These are phyloP conservation scores for Simplicillium aogashimaense DNA, from an alignment of 2,329 filamentous ascomycete genomes.

Conservation along the genomic window DNA sequence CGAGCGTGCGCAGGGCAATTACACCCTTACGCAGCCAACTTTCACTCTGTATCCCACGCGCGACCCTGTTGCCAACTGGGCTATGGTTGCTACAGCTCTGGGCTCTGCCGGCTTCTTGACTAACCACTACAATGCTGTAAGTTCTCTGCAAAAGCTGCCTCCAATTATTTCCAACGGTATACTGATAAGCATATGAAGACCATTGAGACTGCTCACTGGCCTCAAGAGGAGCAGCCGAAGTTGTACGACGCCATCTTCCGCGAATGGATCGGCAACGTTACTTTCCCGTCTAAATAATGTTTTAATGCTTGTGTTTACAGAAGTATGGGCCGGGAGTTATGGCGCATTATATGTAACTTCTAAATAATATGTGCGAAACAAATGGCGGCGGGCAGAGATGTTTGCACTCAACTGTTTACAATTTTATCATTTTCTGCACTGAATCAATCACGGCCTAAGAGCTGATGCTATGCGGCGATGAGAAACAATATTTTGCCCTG, in stretches of 20 bases:
- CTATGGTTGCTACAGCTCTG: constrained; percentile 1
- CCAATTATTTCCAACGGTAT: neutral
- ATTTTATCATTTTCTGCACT: too few relatives aligned
- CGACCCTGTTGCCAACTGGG: constrained; percentile 5
- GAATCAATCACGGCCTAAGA: too few relatives aligned
- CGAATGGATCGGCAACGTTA: constrained; percentile 5
- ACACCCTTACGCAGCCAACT: constrained; percentile 2
- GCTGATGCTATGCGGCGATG: too few relatives aligned
- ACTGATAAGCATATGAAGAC: constrained; percentile 1
- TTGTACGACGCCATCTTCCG: constrained; percentile 5
- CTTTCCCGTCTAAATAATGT: constrained; percentile 2
- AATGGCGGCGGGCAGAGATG: too few relatives aligned
- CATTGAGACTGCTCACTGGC: constrained; percentile 5
- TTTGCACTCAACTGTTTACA: too few relatives aligned
- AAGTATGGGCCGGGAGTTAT: too few relatives aligned
- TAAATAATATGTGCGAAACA: too few relatives aligned
- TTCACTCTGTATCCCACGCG: constrained; percentile 4
- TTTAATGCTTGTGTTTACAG: neutral
- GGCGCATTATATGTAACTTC: too few relatives aligned
- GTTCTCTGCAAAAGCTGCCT: neutral
- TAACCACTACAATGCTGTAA: constrained; percentile 4
- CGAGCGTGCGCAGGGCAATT: constrained; percentile 6
- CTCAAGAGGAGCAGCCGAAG: constrained; percentile 3
- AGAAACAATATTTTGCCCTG: too few relatives aligned
- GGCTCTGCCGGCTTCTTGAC: constrained; percentile 4